Conservation (phyloP, 176 grass and related monocot genomes). For the Panicum miliaceum region DNA sequence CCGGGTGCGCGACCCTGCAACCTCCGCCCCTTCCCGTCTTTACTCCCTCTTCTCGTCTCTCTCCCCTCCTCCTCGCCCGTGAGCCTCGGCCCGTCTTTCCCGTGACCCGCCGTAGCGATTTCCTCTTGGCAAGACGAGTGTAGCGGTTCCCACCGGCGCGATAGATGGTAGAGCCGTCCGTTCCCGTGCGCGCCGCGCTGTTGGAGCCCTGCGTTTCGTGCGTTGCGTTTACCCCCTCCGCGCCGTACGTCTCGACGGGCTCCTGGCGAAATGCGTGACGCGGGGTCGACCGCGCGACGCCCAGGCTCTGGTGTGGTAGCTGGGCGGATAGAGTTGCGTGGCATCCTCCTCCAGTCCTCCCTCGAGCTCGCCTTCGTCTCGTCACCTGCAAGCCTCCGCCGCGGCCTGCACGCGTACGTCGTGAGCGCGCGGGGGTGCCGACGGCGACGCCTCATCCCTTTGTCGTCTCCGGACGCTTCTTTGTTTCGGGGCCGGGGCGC, state of each 20-base stretch:
- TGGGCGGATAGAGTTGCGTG: constrained; percentile 32
- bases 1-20: constrained; percentile 35
- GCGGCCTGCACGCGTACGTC: neutral
- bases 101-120: neutral
- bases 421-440: neutral
- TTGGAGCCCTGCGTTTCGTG: neutral
- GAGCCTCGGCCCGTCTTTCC: neutral
- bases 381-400: neutral
- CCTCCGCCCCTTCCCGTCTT: neutral
- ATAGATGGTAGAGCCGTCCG: neutral
- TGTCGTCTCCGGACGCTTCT: neutral
- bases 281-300: neutral
- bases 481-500: neutral
- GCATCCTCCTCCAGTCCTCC: no score
- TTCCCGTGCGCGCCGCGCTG: neutral
- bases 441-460: neutral
- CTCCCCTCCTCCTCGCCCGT: no score
- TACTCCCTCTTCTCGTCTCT: no score
- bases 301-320: neutral
- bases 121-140: neutral
- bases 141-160: no score
- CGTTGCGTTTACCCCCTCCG: neutral
- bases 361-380: no score
- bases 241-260: neutral
- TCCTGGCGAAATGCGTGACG: neutral